These are phyloP conservation scores for Phytophthora palmivora DNA, from an alignment of 352 stramenopile genomes.

Conservation along the genomic window DNA sequence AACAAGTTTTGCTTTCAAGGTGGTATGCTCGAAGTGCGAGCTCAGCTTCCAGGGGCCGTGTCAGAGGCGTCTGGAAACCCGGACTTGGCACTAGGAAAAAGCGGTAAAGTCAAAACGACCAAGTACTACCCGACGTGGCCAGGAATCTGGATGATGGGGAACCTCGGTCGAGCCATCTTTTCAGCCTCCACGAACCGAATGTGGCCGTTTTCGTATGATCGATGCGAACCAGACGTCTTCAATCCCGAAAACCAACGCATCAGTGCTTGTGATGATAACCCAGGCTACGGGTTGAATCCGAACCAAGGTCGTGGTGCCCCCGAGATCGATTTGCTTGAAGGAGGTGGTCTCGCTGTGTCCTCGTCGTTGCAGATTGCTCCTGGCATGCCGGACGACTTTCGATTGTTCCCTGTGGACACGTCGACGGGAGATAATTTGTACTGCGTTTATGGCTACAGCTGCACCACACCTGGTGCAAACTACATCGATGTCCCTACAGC, in stretches of 20 bases:
- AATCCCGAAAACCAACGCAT: conserved; percentile 46
- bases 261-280: conserved; percentile 88
- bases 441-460: conserved; percentile 40
- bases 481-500: conserved; percentile 40
- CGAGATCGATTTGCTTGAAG: conserved; percentile 94
- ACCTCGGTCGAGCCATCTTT: conserved; percentile 93
- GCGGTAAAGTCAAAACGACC: conserved; percentile 17
- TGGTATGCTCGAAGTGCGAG: conserved; percentile 90
- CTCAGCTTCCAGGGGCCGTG: conserved; percentile 85
- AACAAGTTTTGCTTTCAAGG: conserved; percentile 96
- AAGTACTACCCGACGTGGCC: conserved; percentile 85
- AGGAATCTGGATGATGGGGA: conserved; percentile 94
- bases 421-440: conserved; percentile 27
- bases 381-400: conserved; percentile 55
- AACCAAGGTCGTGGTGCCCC: conserved; percentile 87
- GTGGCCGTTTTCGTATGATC: conserved; percentile 93
- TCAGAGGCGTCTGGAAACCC: conserved; percentile 47
- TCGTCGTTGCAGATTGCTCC: conserved; percentile 86
- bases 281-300: conserved; percentile 91
- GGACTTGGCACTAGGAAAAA: conserved; percentile 41
- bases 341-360: conserved; percentile 63
- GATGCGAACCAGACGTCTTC: conserved; percentile 69
- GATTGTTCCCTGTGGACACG: conserved; percentile 28
- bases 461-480: conserved; percentile 38
- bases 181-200: conserved; percentile 89